Conservation (phyloP, 768 basidiomycete species). For the Vararia minispora region DNA sequence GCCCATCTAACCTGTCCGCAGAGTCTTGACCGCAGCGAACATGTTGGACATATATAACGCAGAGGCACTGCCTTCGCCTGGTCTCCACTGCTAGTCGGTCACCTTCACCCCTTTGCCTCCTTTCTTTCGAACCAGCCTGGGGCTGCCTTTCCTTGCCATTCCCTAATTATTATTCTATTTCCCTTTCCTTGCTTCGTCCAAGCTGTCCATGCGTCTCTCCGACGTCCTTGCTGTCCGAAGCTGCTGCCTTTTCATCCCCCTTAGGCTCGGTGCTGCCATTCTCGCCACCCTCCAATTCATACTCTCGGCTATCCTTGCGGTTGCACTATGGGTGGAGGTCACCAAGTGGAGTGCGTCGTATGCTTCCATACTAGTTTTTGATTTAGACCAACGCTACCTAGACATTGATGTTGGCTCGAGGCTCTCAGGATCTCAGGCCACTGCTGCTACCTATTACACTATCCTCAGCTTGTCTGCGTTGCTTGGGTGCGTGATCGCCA, state of each 20-base stretch:
- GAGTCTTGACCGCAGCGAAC: too few relatives aligned
- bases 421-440: background rate
- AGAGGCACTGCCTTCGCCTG: too few relatives aligned
- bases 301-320: constrained; percentile 6
- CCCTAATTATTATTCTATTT: too few relatives aligned
- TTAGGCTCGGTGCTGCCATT: constrained; percentile 12
- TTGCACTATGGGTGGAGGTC: constrained; percentile 1
- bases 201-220: too few relatives aligned
- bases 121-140: too few relatives aligned
- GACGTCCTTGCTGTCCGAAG: too few relatives aligned
- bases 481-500: constrained; percentile 7
- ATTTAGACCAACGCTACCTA: background rate
- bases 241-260: constrained; percentile 11
- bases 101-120: too few relatives aligned
- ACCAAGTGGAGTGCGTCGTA: constrained; percentile 5
- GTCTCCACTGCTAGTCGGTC: too few relatives aligned
- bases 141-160: too few relatives aligned
- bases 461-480: constrained; percentile 3
- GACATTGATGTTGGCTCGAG: background rate
- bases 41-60: too few relatives aligned
- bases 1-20: too few relatives aligned
- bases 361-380: background rate
- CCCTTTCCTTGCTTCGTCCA: too few relatives aligned
- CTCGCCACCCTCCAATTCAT: constrained; percentile 8
- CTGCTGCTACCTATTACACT: background rate